Base-by-base conservation (phyloP, 768 basidiomycete species). In the Leccinum disarticulatum region DNA sequence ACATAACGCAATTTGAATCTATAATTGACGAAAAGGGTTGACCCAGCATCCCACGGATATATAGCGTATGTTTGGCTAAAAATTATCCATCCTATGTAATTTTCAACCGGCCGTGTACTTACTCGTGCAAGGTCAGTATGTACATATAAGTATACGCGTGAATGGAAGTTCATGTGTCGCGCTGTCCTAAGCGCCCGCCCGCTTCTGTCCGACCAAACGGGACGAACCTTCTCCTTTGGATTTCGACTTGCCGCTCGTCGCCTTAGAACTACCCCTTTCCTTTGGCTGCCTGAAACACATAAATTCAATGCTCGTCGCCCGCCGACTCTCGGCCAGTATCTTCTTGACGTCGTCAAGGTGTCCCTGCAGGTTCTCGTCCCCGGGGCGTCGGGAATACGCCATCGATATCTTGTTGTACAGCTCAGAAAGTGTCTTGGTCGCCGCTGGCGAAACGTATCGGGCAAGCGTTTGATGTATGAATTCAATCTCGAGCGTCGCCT, bases 401-500 rank as follows among this genome's bases (percentile, higher is more conserved):
- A 93, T 87, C 13, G 95, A 96, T 64, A 99, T 98, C 66, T 88
- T 92, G 71, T 88, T 91, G 77, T 98, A 99, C 55, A 98, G 81
- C 59, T 96, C 91, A 31, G 93, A 90, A 28, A 99, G 83, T 52
- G 87, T 92, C 69, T 87, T 86, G 36, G 90, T 90, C 14, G 96
- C 93, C 7, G 81, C 69, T 1, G 87, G 79, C 15, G 91, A 90
- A 56, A 98, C 90, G 71, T 96, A 95, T 65, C 91, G 87, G 31
- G 88, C 86, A 46, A 99, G 79, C 6, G 92, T 94, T 77, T 98
- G 97, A 74, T 99, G 96, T 81, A 98, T 87, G 78, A 98, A 98
- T 77, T 98, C 97, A 65, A 98, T 97, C 74, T 98, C 96, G 28
- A 99, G 87, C 5, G 97, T 98, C 14, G 97, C 97, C 95, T 98